Percentiles rank a stretch among this genome's conserved stretches.
These are phyloP conservation scores for Ogataea pini DNA, from an alignment of 805 yeast genomes.

Conservation along the genomic window DNA sequence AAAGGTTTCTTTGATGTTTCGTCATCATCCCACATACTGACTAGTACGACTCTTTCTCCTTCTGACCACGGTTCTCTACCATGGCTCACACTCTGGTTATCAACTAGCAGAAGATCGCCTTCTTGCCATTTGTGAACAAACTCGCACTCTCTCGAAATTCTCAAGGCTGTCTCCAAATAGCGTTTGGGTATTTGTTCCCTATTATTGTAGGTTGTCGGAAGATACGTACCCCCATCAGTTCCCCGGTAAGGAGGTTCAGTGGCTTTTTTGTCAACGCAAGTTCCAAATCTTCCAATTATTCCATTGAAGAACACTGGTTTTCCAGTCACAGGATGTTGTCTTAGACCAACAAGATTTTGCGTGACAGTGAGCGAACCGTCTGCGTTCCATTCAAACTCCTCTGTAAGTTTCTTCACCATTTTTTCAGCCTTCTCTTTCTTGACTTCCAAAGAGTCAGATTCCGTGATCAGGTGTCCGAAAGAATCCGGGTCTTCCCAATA, in stretches of 20 bases:
- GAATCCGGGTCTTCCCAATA: constrained; percentile 12
- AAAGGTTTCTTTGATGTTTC: constrained; percentile 17
- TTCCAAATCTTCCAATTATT: constrained; percentile 23
- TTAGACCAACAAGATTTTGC: constrained; percentile 20
- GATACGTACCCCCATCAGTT: constrained; percentile 3
- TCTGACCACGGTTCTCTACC: constrained; percentile 34
- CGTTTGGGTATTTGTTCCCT: constrained; percentile 19
- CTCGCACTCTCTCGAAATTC: constrained; percentile 15
- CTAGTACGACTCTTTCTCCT: constrained; percentile 33
- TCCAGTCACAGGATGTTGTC: constrained; percentile 19
- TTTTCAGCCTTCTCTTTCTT: constrained; percentile 30
- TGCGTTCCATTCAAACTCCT: constrained; percentile 29
- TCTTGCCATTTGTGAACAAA: constrained; percentile 34
- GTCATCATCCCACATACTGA: constrained; percentile 37
- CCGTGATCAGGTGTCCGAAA: constrained; percentile 5
- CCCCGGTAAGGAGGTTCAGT: constrained; percentile 9
- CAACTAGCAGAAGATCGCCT: constrained; percentile 37
- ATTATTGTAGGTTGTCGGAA: constrained; percentile 21
- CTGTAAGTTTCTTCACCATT: constrained; percentile 27
- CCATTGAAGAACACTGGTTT: constrained; percentile 27
- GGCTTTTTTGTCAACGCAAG: constrained; percentile 6
- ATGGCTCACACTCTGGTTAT: constrained; percentile 37
- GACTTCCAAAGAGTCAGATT: constrained; percentile 29
- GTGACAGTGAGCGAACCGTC: constrained; percentile 29
- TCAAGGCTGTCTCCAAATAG: constrained; percentile 21